A percentile compares a stretch with the other conserved stretches of the same genome.
Conservation (phyloP, 1,139 yeast genomes). For the Taphrina flavorubra region DNA sequence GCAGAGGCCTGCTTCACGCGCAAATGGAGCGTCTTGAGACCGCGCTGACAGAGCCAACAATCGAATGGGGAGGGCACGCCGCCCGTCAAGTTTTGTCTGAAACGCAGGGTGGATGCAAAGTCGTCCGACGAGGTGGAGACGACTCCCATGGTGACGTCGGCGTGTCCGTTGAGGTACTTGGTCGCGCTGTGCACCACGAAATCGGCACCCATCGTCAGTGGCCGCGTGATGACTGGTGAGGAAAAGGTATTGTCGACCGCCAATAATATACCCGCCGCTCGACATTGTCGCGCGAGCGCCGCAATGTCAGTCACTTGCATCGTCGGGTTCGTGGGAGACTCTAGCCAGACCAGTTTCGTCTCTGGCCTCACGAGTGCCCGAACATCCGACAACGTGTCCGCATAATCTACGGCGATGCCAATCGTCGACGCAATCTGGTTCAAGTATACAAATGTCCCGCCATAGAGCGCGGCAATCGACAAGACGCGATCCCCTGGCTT, state of each 20-base stretch:
- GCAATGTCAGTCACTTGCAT: slow-evolving; percentile 76
- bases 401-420: slow-evolving; percentile 67
- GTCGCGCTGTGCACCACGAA: slow-evolving; percentile 88
- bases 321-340: slow-evolving; percentile 88
- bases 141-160: slow-evolving; percentile 88
- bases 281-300: slow-evolving; percentile 50
- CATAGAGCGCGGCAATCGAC: slow-evolving; percentile 80
- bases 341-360: slow-evolving; percentile 76
- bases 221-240: slow-evolving; percentile 89
- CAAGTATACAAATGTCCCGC: slow-evolving; percentile 91
- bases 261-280: slow-evolving; percentile 58
- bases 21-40: slow-evolving; percentile 83
- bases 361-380: slow-evolving; percentile 25
- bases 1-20: slow-evolving; percentile 73
- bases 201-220: slow-evolving; percentile 81
- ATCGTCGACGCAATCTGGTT: slow-evolving; percentile 83
- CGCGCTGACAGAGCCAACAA: slow-evolving; percentile 92
- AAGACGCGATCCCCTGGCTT: slow-evolving; percentile 66
- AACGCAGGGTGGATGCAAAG: slow-evolving; percentile 68
- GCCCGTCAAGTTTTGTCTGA: slow-evolving; percentile 86
- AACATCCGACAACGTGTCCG: slow-evolving; percentile 69
- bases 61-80: slow-evolving; percentile 90
- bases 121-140: slow-evolving; percentile 70
- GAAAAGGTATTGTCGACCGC: slow-evolving; percentile 93
- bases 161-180: slow-evolving; percentile 89